A percentile compares a stretch with the other conserved stretches of the same genome.
phyloP scores from a whole-genome alignment of 208 protist genomes.

The Blastocrithidia nonstop region DNA sequence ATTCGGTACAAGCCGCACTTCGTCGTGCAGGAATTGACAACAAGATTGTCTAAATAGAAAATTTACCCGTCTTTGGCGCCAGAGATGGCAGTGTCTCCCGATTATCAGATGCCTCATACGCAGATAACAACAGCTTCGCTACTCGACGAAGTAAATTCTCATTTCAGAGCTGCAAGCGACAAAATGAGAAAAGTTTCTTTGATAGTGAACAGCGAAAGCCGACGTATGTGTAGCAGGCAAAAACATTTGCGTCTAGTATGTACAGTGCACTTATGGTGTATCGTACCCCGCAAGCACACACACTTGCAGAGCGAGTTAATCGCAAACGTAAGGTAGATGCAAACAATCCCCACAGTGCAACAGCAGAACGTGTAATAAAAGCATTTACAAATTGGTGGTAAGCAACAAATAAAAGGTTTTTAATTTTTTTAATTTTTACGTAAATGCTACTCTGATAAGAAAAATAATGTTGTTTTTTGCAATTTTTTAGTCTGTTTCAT shows the following conservation, averaged over 20 bases:
- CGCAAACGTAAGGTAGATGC: slow-evolving; percentile 24
- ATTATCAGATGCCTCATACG: too few species aligned
- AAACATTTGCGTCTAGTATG: slow-evolving; percentile 40
- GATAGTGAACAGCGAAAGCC: slow-evolving; percentile 20
- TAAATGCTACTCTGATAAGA: too few species aligned
- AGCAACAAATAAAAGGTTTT: background rate
- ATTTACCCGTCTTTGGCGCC: too few species aligned
- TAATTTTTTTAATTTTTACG: background rate
- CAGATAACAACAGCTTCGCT: too few species aligned
- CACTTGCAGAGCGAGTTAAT: slow-evolving; percentile 37
- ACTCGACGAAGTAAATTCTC: too few species aligned
- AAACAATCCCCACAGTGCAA: slow-evolving; percentile 8
- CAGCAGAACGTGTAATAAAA: slow-evolving; percentile 25
- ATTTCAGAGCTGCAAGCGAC: too few species aligned
- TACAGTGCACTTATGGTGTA: slow-evolving; percentile 50
- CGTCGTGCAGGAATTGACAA: too few species aligned
- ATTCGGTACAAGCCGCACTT: too few species aligned
- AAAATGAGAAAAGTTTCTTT: slow-evolving; percentile 55
- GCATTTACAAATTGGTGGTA: slow-evolving; percentile 62
- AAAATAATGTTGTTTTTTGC: too few species aligned
- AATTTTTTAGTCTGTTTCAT: too few species aligned
- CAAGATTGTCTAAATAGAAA: too few species aligned
- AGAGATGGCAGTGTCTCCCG: too few species aligned
- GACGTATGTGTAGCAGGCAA: slow-evolving; percentile 36
- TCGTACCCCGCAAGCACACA: slow-evolving; percentile 21